Evolutionary conservation across 2,329 filamentous ascomycete species (phyloP).

Genomic region (Fusarium falciforme): DNA sequence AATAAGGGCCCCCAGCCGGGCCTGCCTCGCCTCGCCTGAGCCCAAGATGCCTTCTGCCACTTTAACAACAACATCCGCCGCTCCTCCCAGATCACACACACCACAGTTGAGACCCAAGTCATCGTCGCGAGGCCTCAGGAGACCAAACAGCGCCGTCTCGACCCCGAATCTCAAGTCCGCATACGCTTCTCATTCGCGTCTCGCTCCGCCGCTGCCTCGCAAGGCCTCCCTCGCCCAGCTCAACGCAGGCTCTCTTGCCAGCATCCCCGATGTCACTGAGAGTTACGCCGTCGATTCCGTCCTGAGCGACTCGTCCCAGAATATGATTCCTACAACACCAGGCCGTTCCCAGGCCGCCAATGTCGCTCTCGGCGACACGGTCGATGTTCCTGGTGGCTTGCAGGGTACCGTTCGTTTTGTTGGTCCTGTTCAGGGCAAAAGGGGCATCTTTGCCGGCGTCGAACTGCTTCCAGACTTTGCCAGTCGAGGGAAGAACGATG

Average conservation of each 20-base stretch:
- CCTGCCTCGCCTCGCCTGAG: conserved; percentile 25
- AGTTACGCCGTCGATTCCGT: conserved; percentile 71
- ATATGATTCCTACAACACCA: conserved; percentile 67
- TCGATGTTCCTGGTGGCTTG: conserved; percentile 96
- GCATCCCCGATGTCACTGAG: conserved; percentile 74
- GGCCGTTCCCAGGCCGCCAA: conserved; percentile 61
- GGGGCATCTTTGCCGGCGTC: conserved; percentile 90
- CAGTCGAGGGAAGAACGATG: conserved; percentile 89
- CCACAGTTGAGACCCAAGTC: conserved; percentile 36
- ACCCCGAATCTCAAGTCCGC: conserved; percentile 68
- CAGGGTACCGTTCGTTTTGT: conserved; percentile 89
- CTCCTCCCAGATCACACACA: conserved; percentile 25
- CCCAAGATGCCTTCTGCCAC: conserved; percentile 45
- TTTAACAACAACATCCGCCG: conserved; percentile 37
- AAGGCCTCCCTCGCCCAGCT: conserved; percentile 79
- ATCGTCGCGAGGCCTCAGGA: conserved; percentile 56
- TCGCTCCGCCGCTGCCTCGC: conserved; percentile 65
- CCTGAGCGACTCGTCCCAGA: conserved; percentile 48
- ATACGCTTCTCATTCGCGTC: conserved; percentile 62
- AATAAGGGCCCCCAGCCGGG: conserved; percentile 40
- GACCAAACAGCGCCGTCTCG: conserved; percentile 62
- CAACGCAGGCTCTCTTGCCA: conserved; percentile 70
- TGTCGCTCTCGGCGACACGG: conserved; percentile 81
- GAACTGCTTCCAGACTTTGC: conserved; percentile 88
- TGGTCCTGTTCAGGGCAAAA: conserved; percentile 87